phyloP scores from a whole-genome alignment of 495 filamentous ascomycete genomes.

The Aspergillus biplanus region DNA sequence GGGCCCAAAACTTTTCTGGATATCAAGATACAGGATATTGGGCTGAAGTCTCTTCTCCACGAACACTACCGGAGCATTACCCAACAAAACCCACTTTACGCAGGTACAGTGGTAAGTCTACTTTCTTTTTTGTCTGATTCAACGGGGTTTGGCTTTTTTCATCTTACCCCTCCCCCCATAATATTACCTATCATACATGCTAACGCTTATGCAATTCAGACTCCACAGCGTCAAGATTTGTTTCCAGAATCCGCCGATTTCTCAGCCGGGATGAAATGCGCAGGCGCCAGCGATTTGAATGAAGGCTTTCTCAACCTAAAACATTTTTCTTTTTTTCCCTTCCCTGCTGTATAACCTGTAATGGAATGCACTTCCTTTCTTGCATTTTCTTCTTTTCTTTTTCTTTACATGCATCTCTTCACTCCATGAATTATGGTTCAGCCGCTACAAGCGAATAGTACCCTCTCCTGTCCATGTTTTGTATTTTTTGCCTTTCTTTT shows the following conservation, averaged over 20 bases:
- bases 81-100: slow-evolving; percentile 22
- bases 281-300: slow-evolving; percentile 13
- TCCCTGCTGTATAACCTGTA: neutral
- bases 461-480: neutral
- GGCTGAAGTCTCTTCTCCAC: slow-evolving; percentile 41
- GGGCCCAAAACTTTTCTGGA: slow-evolving; percentile 43
- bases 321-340: slow-evolving; percentile 8
- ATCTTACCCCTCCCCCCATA: neutral
- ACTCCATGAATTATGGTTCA: slow-evolving; percentile 11
- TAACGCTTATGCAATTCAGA: slow-evolving; percentile 14
- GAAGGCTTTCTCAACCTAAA: slow-evolving; percentile 1
- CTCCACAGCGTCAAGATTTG: slow-evolving; percentile 17
- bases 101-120: slow-evolving; percentile 35
- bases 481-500: neutral
- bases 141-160: slow-evolving; percentile 7
- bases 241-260: slow-evolving; percentile 20
- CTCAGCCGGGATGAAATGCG: slow-evolving; percentile 20
- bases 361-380: neutral
- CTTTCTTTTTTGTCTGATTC: slow-evolving; percentile 9
- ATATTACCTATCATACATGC: slow-evolving; percentile 18
- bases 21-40: slow-evolving; percentile 43
- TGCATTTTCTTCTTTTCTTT: slow-evolving; percentile 10
- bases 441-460: slow-evolving; percentile 6
- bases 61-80: slow-evolving; percentile 28
- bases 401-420: neutral